phyloP scores from a whole-genome alignment of 345 rosid genomes.

The Eucalyptus regnans region DNA sequence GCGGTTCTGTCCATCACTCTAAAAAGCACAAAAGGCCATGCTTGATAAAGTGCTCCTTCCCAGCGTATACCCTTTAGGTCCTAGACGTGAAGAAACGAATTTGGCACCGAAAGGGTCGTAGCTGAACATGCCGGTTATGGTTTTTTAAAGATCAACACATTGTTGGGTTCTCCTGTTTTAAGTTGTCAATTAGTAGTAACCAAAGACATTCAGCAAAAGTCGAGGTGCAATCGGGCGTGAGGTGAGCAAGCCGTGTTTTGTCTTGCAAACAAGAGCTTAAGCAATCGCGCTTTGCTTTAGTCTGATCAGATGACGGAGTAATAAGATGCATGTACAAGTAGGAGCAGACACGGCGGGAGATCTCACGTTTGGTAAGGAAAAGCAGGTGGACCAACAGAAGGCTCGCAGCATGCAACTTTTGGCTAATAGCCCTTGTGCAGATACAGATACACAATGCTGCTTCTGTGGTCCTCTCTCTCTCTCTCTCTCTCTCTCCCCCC shows the following conservation, averaged over 20 bases:
- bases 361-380: neutral
- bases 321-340: neutral
- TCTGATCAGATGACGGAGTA: neutral
- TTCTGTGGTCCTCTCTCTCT: neutral
- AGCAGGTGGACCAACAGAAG: neutral
- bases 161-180: neutral
- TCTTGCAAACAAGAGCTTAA: neutral
- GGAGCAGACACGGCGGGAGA: neutral
- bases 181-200: neutral
- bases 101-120: neutral
- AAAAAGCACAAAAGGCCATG: neutral
- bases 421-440: neutral
- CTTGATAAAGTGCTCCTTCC: neutral
- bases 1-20: neutral
- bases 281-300: neutral
- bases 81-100: neutral
- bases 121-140: neutral
- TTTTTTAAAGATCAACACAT: neutral
- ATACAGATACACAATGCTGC: neutral
- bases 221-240: neutral
- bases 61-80: neutral
- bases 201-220: neutral
- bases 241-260: neutral
- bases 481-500: neutral
- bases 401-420: neutral